Evolutionary conservation across 495 filamentous ascomycete species (phyloP), one percentile per base, ranked within the genome.

Genomic region (Corynascus novoguineensis): DNA sequence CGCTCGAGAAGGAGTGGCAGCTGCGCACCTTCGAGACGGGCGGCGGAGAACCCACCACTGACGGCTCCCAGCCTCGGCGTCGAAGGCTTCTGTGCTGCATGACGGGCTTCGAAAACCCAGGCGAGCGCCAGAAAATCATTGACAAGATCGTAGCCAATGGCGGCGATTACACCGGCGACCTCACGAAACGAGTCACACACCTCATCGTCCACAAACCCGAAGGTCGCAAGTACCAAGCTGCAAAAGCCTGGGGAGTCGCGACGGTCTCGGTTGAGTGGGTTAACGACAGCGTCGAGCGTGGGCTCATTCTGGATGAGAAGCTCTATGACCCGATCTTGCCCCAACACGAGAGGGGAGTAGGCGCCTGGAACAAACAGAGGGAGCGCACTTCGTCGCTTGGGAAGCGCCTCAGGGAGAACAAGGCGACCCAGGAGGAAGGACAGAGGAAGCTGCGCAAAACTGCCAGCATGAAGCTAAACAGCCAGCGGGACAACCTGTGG

Each of bases 221-320:
- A 46, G 92, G 95, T 11, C 83, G 86, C 37, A 98, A 98, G 68
- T 98, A 95, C 63, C 82, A 84, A 42, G 89, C 89, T 58, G 92
- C 95, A 11, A 83, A 78, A 55, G 76, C 77, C 61, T 97, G 92
- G 88, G 78, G 79, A 45, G 81, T 96, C 60, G 84, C 80, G 22
- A 82, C 89, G 29, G 88, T 97, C 25, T 81, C 84, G 4, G 64
- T 84, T 32, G 87, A 95, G 68, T 98, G 93, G 93, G 78, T 97
- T 44, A 72, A 81, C 25, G 85, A 97, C 57, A 92, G 91, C 64
- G 60, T 93, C 52, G 84, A 89, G 62, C 83, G 93, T 53, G 95
- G 93, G n/a, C 92, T 98, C 90, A 86, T 88, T 3, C 76, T 98
- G 22, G 87, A 96, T 29, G 95, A 96, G 64, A 76, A 76, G 11